Conservation (phyloP, 2,329 filamentous ascomycete species). For the Cladosporium phlei region DNA sequence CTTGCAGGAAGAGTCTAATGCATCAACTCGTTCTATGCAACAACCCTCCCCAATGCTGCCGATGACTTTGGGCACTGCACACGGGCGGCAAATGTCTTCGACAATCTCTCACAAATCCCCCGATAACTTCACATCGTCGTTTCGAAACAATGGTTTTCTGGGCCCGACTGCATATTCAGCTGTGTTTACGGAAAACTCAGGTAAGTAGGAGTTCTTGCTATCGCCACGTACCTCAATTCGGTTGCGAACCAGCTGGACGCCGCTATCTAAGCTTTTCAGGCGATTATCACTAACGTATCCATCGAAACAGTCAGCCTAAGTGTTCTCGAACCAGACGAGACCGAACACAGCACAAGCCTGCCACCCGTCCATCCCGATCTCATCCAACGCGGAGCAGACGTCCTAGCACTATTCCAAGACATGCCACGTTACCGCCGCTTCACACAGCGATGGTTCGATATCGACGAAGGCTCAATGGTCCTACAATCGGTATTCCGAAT, state of each 20-base stretch:
- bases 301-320: conserved; percentile 20
- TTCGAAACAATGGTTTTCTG: conserved; percentile 30
- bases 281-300: neutral
- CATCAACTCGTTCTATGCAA: neutral
- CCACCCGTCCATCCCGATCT: conserved; percentile 26
- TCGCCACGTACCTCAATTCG: too few relatives aligned
- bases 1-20: neutral
- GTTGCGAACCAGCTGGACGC: neutral
- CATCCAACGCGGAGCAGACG: conserved; percentile 31
- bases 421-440: conserved; percentile 29
- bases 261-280: neutral
- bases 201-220: neutral
- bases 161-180: conserved; percentile 31
- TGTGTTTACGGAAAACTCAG: conserved; percentile 30
- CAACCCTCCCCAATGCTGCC: conserved; percentile 3
- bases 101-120: conserved; percentile 18
- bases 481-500: conserved; percentile 29
- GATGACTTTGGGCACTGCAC: conserved; percentile 15
- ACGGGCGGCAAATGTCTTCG: conserved; percentile 18
- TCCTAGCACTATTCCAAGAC: conserved; percentile 30
- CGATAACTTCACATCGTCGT: conserved; percentile 24
- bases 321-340: conserved; percentile 19
- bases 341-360: conserved; percentile 22
- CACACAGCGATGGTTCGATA: conserved; percentile 29
- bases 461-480: conserved; percentile 32